A percentile compares a stretch with the other conserved stretches of the same genome.
phyloP scores from a whole-genome alignment of 306 rosid species.

The Vigna angularis region DNA sequence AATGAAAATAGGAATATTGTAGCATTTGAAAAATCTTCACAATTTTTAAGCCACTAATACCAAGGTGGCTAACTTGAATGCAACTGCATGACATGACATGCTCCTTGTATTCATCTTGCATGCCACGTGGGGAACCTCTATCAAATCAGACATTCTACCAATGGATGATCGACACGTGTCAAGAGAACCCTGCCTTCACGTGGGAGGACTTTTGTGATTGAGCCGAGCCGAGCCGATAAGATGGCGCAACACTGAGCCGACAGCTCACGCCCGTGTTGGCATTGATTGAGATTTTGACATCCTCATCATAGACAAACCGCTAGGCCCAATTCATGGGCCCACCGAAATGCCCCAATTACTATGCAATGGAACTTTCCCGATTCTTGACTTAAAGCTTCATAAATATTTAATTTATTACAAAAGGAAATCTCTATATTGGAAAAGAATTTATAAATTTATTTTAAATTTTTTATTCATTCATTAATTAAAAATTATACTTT shows the following conservation, averaged over 20 bases:
- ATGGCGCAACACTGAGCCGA: constrained; percentile 33
- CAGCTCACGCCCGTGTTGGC: constrained; percentile 30
- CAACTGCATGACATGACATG: no score
- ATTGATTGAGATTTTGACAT: constrained; percentile 62
- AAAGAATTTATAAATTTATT: no score
- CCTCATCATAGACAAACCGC: constrained; percentile 11
- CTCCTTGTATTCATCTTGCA: constrained; percentile 28
- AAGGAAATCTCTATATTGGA: no score
- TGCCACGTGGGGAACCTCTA: constrained; percentile 35
- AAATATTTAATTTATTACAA: no score
- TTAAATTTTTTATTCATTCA: no score
- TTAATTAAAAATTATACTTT: no score
- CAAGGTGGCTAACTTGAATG: background rate
- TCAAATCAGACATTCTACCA: constrained; percentile 25
- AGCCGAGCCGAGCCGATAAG: constrained; percentile 25
- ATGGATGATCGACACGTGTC: constrained; percentile 50
- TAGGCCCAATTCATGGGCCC: background rate
- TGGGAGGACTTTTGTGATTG: constrained; percentile 39
- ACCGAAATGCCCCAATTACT: background rate
- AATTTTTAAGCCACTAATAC: background rate
- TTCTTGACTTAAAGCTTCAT: background rate
- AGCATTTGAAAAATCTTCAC: no score
- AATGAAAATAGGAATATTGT: no score
- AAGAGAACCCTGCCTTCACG: constrained; percentile 55
- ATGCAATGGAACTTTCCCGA: background rate